Evolutionary conservation across 2,329 filamentous ascomycete species (phyloP), one percentile per base, ranked within the genome.

Genomic region (Neoarthrinium moseri): DNA sequence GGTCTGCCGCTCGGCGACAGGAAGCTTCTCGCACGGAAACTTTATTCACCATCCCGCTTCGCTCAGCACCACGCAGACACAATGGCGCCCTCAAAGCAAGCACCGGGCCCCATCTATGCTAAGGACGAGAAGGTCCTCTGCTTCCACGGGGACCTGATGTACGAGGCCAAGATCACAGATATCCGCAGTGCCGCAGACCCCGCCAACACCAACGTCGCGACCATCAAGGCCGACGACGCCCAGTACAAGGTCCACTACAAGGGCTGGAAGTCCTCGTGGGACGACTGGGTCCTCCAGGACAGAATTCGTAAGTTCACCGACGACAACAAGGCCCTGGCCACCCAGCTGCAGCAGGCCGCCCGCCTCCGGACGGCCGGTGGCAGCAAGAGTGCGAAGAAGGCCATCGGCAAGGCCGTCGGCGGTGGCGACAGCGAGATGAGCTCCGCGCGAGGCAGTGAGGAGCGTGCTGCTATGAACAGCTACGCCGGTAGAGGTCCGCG

Each of bases 191-290:
- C 47, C 26, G 45, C 50, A 7, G 48, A 47, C 21, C 78, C 57
- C 71, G 73, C 64, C 75, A 78, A 42, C 44, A 78, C 57, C 71
- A 74, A 66, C 75, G 78, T 60, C 35, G 85, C 86, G 61, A 85
- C 87, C 68, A 84, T 42, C 47, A 44, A 83, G 65, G 86, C 71
- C 17, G 72, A 85, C 50, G 83, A 86, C 26, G 91, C 83, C 63
- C 83, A 90, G 65, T 99, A 95, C 73, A 88, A 89, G 62, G 88
- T 99, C 45, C 94, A 99, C 70, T 99, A 99, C 75, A 97, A 97
- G 70, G 94, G 94, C 61, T 99, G 94, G 94, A 99, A 99, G 77
- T 91, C 92, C 67, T 96, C 91, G 78, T 99, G 94, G 94, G 94
- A 99, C 72, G 94, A 99, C 72, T 97, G 92, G 92, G 94, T 97